These are phyloP conservation scores for Nicotiana tabacum DNA, from an alignment of 257 asterid genomes.

Conservation along the genomic window DNA sequence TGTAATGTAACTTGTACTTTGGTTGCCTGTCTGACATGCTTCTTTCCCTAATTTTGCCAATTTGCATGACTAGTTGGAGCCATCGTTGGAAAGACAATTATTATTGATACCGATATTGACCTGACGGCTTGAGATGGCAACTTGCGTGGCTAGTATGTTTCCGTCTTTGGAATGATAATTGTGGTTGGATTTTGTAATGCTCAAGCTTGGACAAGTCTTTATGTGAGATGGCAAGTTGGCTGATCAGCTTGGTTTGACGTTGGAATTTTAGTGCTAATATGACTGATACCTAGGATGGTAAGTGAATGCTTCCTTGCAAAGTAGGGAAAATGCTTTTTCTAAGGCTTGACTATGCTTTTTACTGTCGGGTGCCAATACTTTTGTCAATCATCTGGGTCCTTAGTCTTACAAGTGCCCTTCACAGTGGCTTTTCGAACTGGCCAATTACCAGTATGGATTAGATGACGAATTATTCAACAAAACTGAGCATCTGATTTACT, in stretches of 20 bases:
- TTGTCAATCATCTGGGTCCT: not conserved
- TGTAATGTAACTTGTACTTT: conserved; percentile 16
- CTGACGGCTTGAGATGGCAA: not conserved
- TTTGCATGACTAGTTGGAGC: not conserved
- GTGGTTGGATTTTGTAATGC: not conserved
- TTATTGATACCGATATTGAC: not conserved
- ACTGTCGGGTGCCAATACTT: too few species aligned
- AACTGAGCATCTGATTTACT: not conserved
- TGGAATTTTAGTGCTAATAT: too few species aligned
- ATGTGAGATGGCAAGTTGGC: not conserved
- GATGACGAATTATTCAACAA: not conserved
- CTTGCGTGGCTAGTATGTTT: not conserved
- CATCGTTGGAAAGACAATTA: not conserved
- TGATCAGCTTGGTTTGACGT: not conserved
- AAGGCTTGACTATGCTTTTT: not conserved
- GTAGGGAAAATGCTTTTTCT: not conserved
- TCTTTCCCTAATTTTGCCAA: not conserved
- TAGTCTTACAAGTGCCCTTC: too few species aligned
- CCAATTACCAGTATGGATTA: not conserved
- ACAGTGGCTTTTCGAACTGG: not conserved
- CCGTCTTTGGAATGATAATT: not conserved
- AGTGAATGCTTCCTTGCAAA: not conserved
- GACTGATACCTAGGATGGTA: not conserved
- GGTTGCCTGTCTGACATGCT: not conserved
- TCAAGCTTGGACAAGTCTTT: not conserved